Evolutionary conservation across 345 rosid species (phyloP).

Genomic region (Lepidium africanum): DNA sequence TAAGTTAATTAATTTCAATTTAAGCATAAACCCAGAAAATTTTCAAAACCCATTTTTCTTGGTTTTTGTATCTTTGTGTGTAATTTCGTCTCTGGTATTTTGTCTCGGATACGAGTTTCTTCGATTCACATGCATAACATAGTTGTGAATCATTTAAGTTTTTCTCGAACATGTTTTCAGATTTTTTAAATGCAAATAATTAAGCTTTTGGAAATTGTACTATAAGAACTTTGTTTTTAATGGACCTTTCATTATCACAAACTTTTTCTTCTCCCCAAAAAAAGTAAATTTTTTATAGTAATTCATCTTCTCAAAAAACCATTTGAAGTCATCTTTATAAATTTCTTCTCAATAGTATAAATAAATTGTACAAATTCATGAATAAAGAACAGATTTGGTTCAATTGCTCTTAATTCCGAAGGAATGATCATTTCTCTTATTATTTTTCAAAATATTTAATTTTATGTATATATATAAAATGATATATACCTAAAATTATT

Average conservation of each 20-base stretch:
- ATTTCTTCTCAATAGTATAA: too few species aligned
- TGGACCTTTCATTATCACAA: conserved; percentile 24
- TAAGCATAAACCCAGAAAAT: background rate
- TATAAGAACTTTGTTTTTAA: conserved; percentile 1
- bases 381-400: too few species aligned
- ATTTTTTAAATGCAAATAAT: background rate
- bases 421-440: too few species aligned
- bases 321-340: background rate
- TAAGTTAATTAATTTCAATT: background rate
- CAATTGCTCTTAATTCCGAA: too few species aligned
- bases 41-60: background rate
- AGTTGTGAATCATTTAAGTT: background rate
- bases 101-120: background rate
- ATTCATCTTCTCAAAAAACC: background rate
- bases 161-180: conserved; percentile 12
- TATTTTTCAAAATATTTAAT: too few species aligned
- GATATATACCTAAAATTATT: too few species aligned
- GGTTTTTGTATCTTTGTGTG: background rate
- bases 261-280: conserved; percentile 18
- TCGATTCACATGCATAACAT: conserved; percentile 7
- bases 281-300: background rate
- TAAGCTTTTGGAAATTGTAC: conserved; percentile 14
- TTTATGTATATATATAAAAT: too few species aligned
- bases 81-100: background rate
- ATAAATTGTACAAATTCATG: background rate